phyloP scores from a whole-genome alignment of 163 green algal species.

The Scenedesmus sp. region DNA sequence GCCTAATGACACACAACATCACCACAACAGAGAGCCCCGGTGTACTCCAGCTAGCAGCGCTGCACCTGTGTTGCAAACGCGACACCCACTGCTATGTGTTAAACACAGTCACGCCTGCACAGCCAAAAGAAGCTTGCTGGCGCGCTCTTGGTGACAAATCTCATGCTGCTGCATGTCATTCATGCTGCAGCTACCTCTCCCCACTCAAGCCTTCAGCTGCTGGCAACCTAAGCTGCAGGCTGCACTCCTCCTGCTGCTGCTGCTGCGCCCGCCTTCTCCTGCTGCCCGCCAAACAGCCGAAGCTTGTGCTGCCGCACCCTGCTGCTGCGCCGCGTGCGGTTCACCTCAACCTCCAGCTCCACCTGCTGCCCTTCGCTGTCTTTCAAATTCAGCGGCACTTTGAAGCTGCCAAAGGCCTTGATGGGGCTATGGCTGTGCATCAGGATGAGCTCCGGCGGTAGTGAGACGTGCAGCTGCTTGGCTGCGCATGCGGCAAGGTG shows the following conservation, averaged over 20 bases:
- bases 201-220: too few species aligned
- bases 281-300: constrained; percentile 14
- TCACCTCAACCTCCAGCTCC: constrained; percentile 39
- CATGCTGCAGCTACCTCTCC: neutral
- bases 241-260: constrained; percentile 13
- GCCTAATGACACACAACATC: too few species aligned
- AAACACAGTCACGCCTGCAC: too few species aligned
- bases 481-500: constrained; percentile 6
- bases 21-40: too few species aligned
- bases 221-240: neutral
- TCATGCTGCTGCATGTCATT: too few species aligned
- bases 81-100: too few species aligned
- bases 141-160: too few species aligned
- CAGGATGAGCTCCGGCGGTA: constrained; percentile 32
- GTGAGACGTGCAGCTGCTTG: constrained; percentile 11
- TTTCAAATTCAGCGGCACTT: constrained; percentile 38
- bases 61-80: too few species aligned
- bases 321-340: neutral
- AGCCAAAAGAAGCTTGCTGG: too few species aligned
- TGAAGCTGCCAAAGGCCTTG: constrained; percentile 43
- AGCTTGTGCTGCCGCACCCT: constrained; percentile 6
- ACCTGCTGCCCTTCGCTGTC: constrained; percentile 25
- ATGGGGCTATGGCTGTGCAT: constrained; percentile 33
- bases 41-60: too few species aligned
- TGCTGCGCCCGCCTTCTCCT: neutral